phyloP scores from a whole-genome alignment of 495 filamentous ascomycete species.

The Bombardia bombarda region DNA sequence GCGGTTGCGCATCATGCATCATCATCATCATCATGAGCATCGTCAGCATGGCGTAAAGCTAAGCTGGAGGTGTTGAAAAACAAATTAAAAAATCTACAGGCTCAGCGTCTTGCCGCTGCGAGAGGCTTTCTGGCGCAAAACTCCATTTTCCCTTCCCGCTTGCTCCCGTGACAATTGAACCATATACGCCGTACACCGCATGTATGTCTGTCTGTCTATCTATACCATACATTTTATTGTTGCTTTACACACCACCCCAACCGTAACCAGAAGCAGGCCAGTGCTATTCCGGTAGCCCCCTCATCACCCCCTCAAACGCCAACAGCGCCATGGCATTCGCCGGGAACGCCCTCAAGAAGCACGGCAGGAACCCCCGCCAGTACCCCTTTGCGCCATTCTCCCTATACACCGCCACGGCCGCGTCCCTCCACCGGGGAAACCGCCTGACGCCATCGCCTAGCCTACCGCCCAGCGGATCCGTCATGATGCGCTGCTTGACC shows the following conservation, averaged over 20 bases:
- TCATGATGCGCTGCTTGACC: slow-evolving; percentile 98
- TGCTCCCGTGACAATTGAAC: no score
- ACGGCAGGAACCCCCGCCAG: slow-evolving; percentile 91
- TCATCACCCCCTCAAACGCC: slow-evolving; percentile 90
- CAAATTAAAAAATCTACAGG: no score
- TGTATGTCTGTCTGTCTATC: not conserved
- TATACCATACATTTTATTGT: not conserved
- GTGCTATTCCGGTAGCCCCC: slow-evolving; percentile 52
- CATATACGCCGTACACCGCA: no score
- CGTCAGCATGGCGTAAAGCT: no score
- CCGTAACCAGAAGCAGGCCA: not conserved
- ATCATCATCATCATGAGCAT: no score
- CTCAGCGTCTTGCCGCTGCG: no score
- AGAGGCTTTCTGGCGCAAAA: no score
- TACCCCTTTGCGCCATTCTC: slow-evolving; percentile 73
- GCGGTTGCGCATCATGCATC: no score
- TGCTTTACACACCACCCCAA: not conserved
- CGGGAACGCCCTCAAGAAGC: slow-evolving; percentile 89
- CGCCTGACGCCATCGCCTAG: slow-evolving; percentile 58
- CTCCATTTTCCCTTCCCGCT: no score
- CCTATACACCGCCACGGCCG: slow-evolving; percentile 64
- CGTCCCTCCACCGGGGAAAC: slow-evolving; percentile 73
- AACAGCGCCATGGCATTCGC: slow-evolving; percentile 92
- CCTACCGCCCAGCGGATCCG: slow-evolving; percentile 69
- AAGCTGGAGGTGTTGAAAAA: no score